Evolutionary conservation across 1,284 basidiomycete genomes (phyloP).

Genomic region (Meripilus lineatus): DNA sequence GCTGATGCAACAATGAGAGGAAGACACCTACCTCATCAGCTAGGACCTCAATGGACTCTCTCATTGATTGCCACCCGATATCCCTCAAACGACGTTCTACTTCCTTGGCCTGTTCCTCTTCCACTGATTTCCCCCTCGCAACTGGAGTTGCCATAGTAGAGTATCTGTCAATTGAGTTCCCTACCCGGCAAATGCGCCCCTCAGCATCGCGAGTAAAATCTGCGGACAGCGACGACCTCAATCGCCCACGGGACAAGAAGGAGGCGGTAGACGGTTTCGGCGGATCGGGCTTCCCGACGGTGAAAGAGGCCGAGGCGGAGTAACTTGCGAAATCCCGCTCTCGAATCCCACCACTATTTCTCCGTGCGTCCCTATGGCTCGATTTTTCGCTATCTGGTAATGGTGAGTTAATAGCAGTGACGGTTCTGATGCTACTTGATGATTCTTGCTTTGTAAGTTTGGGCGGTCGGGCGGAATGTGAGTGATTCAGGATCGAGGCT

Average conservation of each 20-base stretch:
- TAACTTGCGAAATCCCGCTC: conserved; percentile 19
- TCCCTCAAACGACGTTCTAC: conserved; percentile 50
- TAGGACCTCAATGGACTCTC: conserved; percentile 53
- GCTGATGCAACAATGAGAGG: neutral
- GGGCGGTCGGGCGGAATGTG: neutral
- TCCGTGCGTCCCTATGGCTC: neutral
- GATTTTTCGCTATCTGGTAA: conserved; percentile 23
- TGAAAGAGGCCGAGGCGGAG: conserved; percentile 13
- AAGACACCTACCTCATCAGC: conserved; percentile 47
- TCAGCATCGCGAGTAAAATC: conserved; percentile 2
- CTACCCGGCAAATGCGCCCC: neutral
- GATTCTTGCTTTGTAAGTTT: conserved; percentile 45
- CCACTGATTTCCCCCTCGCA: neutral
- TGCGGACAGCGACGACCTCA: conserved; percentile 5
- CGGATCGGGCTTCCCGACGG: conserved; percentile 12
- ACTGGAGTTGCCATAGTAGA: too few relatives aligned
- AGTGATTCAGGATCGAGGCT: conserved; percentile 1
- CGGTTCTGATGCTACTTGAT: conserved; percentile 62
- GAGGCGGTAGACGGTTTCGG: neutral
- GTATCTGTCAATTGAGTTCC: neutral
- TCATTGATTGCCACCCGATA: conserved; percentile 51
- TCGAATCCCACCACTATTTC: conserved; percentile 2
- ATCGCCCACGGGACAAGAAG: neutral
- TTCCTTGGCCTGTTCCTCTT: conserved; percentile 36
- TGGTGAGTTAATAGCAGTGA: conserved; percentile 43